Percentiles rank a stretch among this genome's conserved stretches.
Evolutionary conservation across 2,329 filamentous ascomycete genomes (phyloP).

Genomic region (Thyridium curvatum): DNA sequence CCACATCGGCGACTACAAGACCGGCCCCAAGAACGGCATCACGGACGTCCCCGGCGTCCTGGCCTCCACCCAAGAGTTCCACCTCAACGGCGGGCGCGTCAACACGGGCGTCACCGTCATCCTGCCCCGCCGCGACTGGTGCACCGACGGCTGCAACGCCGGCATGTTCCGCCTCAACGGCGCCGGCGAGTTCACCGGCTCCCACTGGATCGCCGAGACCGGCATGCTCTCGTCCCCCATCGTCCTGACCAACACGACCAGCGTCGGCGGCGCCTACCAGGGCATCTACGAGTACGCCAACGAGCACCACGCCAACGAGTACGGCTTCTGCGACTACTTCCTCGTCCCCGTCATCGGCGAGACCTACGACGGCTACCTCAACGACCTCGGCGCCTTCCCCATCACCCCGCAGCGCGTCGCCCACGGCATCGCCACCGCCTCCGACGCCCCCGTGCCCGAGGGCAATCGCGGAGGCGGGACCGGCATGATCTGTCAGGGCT

Average conservation of each 20-base stretch:
- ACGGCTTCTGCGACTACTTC: slow-evolving; percentile 37
- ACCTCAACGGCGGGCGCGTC: slow-evolving; percentile 8
- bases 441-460: slow-evolving; percentile 46
- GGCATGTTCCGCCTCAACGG: slow-evolving; percentile 59
- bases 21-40: slow-evolving; percentile 41
- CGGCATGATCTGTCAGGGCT: slow-evolving; percentile 60
- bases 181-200: slow-evolving; percentile 55
- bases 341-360: slow-evolving; percentile 53
- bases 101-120: slow-evolving; percentile 46
- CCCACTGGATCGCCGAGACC: slow-evolving; percentile 56
- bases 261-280: slow-evolving; percentile 51
- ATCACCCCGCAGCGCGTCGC: slow-evolving; percentile 49
- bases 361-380: slow-evolving; percentile 58
- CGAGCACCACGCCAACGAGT: slow-evolving; percentile 28
- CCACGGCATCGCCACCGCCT: slow-evolving; percentile 44
- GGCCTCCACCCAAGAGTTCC: slow-evolving; percentile 37
- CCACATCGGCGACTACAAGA: slow-evolving; percentile 33
- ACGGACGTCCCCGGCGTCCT: slow-evolving; percentile 44
- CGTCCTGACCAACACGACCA: slow-evolving; percentile 51
- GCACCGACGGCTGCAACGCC: slow-evolving; percentile 35
- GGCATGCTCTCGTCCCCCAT: slow-evolving; percentile 54
- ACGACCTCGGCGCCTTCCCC: slow-evolving; percentile 48
- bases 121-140: slow-evolving; percentile 37
- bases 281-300: slow-evolving; percentile 52
- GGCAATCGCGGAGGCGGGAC: slow-evolving; percentile 62